Base-by-base conservation (phyloP, 768 basidiomycete genomes). In the Pulveroboletus sp. region DNA sequence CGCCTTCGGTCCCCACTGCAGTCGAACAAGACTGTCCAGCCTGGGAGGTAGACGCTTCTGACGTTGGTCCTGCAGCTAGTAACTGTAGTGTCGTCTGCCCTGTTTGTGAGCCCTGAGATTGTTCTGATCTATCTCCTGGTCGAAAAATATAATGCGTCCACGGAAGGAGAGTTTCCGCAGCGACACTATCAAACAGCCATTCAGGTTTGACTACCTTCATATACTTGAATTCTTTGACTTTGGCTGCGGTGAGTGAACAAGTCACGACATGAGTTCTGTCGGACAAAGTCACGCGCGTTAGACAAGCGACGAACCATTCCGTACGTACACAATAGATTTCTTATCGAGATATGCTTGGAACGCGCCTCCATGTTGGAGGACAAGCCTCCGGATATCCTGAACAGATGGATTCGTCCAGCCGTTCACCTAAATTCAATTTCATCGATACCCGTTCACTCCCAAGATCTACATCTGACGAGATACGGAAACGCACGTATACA, bases 131-230 rank as follows among this genome's bases (percentile, higher is more conserved):
- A 34, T 76, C 74, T 0, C 69, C 75, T 2, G 76, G 78, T 17
- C 68, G 68, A 61, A 80, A 88, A 3, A 80, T 77, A 62, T 80
- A 96, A 50, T 85, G 73, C 47, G 73, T 76, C 94, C 94, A 98
- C 9, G 91, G 83, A 6, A 93, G 76, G 10, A 96, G 72, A 8
- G 66, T 61, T 0, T 82, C 83, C 3, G 75, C 76, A 46, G 81
- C 71, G n/a, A 78, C 80, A 56, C 91, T 94, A 27, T 93, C 80
- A 11, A 85, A 73, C 11, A 99, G 75, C 96, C 96, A 99, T 49
- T 85, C 84, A 0, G 93, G 92, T 39, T 74, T 75, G 32, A 87
- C 93, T 14, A 98, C 86, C 64, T 93, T 96, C 86, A 95, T 88
- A 35, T 85, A 68, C 65, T 85, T 79, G 68, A 93, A 97, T 59